These are phyloP conservation scores for Dictyostelium intermedium DNA, from an alignment of 78 protist species.

Conservation along the genomic window DNA sequence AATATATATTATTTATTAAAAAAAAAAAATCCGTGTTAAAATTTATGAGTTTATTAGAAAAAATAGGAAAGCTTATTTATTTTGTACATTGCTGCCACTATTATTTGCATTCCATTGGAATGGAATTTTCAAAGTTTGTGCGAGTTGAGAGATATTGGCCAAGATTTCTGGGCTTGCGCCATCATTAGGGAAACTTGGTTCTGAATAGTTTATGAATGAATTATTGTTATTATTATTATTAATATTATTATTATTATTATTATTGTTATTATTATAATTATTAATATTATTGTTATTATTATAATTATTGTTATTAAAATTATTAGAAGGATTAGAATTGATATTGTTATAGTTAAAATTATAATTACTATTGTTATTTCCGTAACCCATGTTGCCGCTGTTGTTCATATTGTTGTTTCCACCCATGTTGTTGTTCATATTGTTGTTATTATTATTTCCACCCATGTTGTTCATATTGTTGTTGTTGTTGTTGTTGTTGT, in stretches of 20 bases:
- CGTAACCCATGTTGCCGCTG: neutral
- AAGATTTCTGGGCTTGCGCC: slow-evolving; percentile 39
- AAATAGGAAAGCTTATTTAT: neutral
- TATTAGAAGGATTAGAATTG: neutral
- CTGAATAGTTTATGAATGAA: neutral
- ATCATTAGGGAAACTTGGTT: neutral
- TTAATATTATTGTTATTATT: neutral
- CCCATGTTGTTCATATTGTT: slow-evolving; percentile 9
- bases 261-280: no score
- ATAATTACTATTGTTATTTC: neutral
- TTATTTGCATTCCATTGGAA: neutral
- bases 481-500: neutral
- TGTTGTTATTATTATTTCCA: neutral
- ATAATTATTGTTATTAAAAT: neutral
- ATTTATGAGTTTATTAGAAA: neutral
- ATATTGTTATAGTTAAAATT: neutral
- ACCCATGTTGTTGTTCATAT: neutral
- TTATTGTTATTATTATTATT: neutral
- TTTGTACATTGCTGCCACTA: neutral
- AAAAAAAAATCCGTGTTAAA: neutral
- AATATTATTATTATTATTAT: neutral
- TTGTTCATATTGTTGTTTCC: neutral
- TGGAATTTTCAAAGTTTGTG: slow-evolving; percentile 23
- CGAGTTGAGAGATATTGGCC: slow-evolving; percentile 17
- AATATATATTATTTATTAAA: no score